A percentile compares a stretch with the other conserved stretches of the same genome.
Conservation (phyloP, 1,284 basidiomycete species). For the Papiliotrema terrestris region DNA sequence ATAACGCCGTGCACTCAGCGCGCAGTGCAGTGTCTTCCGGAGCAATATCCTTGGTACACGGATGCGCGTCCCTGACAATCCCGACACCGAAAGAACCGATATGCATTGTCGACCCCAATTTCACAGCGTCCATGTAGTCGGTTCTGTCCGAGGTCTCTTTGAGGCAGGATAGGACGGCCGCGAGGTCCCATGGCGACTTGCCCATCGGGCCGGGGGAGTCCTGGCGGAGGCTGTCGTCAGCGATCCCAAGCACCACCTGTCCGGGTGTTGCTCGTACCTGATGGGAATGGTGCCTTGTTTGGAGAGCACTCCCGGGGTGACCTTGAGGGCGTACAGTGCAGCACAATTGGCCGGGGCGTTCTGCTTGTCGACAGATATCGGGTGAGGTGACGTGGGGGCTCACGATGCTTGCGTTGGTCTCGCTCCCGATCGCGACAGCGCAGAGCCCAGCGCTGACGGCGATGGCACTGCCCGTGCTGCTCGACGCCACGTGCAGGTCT, state of each 20-base stretch:
- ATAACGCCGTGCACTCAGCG: not conserved
- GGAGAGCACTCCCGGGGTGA: constrained; percentile 7
- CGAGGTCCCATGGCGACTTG: constrained; percentile 23
- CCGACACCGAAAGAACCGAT: not conserved
- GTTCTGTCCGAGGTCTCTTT: not conserved
- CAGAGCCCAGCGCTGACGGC: constrained; percentile 5
- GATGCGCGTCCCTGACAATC: not conserved
- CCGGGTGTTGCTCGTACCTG: constrained; percentile 5
- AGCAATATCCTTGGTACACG: not conserved
- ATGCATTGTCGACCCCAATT: not conserved
- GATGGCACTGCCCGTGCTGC: constrained; percentile 6
- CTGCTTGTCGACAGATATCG: not conserved
- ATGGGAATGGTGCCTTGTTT: constrained; percentile 22
- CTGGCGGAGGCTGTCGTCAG: constrained; percentile 7
- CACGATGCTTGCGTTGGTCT: constrained; percentile 8
- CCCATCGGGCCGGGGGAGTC: constrained; percentile 34
- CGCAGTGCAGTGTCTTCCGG: not conserved
- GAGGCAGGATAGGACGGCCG: constrained; percentile 17
- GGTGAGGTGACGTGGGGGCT: not conserved
- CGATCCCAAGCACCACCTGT: not conserved
- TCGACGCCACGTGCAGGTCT: not conserved
- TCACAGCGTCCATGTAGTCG: not conserved
- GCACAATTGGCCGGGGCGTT: constrained; percentile 5
- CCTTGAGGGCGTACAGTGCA: not conserved
- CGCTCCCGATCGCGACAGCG: constrained; percentile 1